These are phyloP conservation scores for Heracleum sosnowskyi DNA, from an alignment of 129 eudicot species.

Conservation along the genomic window DNA sequence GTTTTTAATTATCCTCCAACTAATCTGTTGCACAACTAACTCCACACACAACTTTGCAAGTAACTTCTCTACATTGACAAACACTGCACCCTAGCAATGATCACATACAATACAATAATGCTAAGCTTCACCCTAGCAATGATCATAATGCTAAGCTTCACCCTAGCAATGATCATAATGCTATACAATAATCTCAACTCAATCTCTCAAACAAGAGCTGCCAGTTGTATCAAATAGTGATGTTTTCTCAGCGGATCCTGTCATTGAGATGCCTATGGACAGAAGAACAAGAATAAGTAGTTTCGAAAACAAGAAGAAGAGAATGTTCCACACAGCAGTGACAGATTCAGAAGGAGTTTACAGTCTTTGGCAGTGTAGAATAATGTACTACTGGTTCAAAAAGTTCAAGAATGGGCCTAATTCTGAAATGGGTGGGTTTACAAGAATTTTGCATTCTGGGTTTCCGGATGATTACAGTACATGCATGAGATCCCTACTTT, in stretches of 20 bases:
- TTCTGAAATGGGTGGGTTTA: constrained; percentile 99
- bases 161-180: constrained; percentile 69
- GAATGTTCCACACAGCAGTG: constrained; percentile 93
- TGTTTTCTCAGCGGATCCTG: constrained; percentile 45
- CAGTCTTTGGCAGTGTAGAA: constrained; percentile 87
- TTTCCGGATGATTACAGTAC: constrained; percentile 49
- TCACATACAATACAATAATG: too few relatives aligned
- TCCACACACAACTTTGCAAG: too few relatives aligned
- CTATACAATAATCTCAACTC: too few relatives aligned
- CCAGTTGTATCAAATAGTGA: constrained; percentile 33
- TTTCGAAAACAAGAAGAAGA: constrained; percentile 21
- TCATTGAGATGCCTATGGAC: constrained; percentile 53
- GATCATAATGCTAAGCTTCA: constrained; percentile 42
- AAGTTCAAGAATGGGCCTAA: constrained; percentile 33
- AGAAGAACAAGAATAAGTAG: constrained; percentile 13
- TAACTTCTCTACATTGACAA: not conserved
- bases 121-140: too few relatives aligned
- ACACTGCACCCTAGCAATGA: not conserved
- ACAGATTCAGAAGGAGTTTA: too few relatives aligned
- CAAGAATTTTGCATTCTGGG: constrained; percentile 91
- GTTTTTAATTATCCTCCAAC: too few relatives aligned
- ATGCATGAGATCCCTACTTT: constrained; percentile 99
- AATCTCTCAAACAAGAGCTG: constrained; percentile 58
- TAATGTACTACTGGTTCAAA: too few relatives aligned
- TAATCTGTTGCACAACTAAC: too few relatives aligned